Percentiles rank a stretch among this genome's conserved stretches.
Evolutionary conservation across 257 asterid species (phyloP).

Genomic region (Solanum pennellii): DNA sequence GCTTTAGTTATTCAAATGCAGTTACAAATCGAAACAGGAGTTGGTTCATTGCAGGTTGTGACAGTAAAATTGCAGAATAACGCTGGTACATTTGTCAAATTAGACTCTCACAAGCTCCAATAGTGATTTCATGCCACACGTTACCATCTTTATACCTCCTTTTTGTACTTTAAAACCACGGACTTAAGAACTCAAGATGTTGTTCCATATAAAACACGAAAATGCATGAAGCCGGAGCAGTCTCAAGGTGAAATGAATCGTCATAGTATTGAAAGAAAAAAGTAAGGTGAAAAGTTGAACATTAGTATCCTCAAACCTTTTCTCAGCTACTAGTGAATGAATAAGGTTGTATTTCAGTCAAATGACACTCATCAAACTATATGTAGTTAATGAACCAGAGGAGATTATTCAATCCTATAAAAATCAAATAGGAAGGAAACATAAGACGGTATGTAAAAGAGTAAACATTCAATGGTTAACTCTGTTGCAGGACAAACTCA

Average conservation of each 20-base stretch:
- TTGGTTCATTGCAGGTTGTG: background rate
- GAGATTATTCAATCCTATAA: background rate
- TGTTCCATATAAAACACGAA: background rate
- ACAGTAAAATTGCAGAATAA: background rate
- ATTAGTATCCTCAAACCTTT: background rate
- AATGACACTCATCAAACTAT: background rate
- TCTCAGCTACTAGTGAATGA: background rate
- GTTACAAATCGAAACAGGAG: background rate
- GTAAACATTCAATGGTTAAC: background rate
- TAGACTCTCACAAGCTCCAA: background rate
- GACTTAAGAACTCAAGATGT: background rate
- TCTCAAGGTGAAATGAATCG: background rate
- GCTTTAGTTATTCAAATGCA: background rate
- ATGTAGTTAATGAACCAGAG: background rate
- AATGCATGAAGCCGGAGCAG: background rate
- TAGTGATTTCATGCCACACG: background rate
- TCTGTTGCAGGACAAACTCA: conserved; percentile 38
- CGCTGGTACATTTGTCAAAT: background rate
- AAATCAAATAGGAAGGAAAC: background rate
- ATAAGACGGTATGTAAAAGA: background rate
- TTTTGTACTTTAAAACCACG: background rate
- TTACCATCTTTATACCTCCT: background rate
- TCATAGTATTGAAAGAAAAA: background rate
- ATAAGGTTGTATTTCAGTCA: background rate
- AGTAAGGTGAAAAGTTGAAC: background rate